Percentiles rank a stretch among this genome's conserved stretches.
Conservation (phyloP, 1,284 basidiomycete species). For the Ceratobasidium sp. region DNA sequence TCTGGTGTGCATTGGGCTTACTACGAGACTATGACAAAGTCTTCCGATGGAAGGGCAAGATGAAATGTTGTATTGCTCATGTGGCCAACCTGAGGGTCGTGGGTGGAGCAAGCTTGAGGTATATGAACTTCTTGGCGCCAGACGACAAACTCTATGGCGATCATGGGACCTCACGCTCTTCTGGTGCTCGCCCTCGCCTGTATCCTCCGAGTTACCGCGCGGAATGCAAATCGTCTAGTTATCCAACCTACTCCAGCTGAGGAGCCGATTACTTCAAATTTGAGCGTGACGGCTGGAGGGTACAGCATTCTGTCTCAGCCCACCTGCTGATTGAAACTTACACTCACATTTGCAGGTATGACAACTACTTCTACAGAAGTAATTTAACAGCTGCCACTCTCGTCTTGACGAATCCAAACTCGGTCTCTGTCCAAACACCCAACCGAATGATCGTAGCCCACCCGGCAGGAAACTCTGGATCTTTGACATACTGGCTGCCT, state of each 20-base stretch:
- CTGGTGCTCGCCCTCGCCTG: not conserved
- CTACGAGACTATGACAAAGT: too few species aligned
- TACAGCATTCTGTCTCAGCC: not conserved
- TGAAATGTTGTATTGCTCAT: not conserved
- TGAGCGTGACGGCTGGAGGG: slow-evolving; percentile 4
- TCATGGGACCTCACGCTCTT: not conserved
- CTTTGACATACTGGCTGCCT: slow-evolving; percentile 6
- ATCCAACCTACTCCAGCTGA: slow-evolving; percentile 3
- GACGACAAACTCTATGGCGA: not conserved
- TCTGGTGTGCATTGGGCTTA: not conserved
- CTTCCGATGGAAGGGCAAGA: not conserved
- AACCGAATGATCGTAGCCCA: slow-evolving; percentile 24
- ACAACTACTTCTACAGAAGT: slow-evolving; percentile 27
- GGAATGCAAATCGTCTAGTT: not conserved
- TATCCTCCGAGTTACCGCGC: not conserved
- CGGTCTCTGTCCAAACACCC: slow-evolving; percentile 2
- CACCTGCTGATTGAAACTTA: not conserved
- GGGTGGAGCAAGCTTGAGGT: not conserved
- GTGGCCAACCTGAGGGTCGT: not conserved
- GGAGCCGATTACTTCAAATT: not conserved
- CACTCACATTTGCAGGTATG: not conserved
- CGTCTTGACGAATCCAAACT: not conserved
- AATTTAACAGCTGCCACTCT: slow-evolving; percentile 8
- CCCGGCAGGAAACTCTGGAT: slow-evolving; percentile 17
- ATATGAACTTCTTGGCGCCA: not conserved